Conservation (phyloP, 805 yeast genomes). For the Yarrowia sp. region DNA sequence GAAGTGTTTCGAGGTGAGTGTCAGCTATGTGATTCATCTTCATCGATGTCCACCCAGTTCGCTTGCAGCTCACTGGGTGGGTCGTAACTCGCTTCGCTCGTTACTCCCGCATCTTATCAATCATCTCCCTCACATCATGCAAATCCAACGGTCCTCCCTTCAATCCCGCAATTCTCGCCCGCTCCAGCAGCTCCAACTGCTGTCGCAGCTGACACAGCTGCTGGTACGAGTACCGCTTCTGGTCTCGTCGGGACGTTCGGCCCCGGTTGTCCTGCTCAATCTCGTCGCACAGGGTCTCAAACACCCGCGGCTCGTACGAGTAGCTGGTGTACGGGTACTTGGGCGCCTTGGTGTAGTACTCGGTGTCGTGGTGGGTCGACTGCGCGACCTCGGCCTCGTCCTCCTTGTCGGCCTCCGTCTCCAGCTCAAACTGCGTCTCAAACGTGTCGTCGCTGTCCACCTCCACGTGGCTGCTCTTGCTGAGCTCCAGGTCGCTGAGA, state of each 20-base stretch:
- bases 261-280: conserved; percentile 37
- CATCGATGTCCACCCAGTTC: too few species aligned
- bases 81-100: background rate
- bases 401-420: background rate
- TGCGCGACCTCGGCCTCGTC: background rate
- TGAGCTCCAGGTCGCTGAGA: conserved; percentile 20
- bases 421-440: conserved; percentile 34
- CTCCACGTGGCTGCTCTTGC: background rate
- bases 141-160: conserved; percentile 36
- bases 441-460: conserved; percentile 27
- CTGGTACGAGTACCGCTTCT: conserved; percentile 33
- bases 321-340: conserved; percentile 18
- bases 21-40: too few species aligned
- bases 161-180: conserved; percentile 25
- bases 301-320: conserved; percentile 19
- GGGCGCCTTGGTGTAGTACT: too few species aligned
- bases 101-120: conserved; percentile 25
- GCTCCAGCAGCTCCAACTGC: conserved; percentile 29
- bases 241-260: conserved; percentile 16
- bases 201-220: conserved; percentile 29
- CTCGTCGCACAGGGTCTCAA: conserved; percentile 31
- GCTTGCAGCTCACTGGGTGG: too few species aligned
- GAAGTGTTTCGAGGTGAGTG: too few species aligned
- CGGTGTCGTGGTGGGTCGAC: too few species aligned
- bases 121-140: conserved; percentile 36